Conservation (phyloP, 225 moss, liverwort and hornwort species). For the Bryum argenteum region DNA sequence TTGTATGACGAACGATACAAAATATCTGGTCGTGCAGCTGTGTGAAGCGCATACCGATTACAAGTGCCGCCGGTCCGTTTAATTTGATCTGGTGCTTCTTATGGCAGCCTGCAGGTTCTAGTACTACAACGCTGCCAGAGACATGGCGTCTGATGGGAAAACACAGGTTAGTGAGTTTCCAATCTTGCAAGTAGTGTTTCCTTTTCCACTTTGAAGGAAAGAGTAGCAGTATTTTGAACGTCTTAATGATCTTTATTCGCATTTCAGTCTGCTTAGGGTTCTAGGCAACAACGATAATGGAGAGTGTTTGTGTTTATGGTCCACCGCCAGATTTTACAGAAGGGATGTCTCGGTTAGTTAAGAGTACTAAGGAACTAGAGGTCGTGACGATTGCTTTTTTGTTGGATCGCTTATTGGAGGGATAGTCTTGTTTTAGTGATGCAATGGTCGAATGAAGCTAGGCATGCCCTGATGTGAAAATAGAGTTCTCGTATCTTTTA, state of each 20-base stretch:
- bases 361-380: background rate
- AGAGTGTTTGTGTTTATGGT: background rate
- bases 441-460: background rate
- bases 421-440: background rate
- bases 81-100: background rate
- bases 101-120: background rate
- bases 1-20: too few species aligned
- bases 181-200: background rate
- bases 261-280: constrained; percentile 22
- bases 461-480: background rate
- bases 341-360: background rate
- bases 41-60: background rate
- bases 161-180: constrained; percentile 35
- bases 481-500: background rate
- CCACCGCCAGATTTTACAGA: background rate
- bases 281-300: background rate
- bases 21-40: background rate
- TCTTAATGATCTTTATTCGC: background rate
- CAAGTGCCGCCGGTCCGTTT: too few species aligned
- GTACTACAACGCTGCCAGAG: constrained; percentile 16
- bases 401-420: background rate
- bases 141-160: constrained; percentile 49
- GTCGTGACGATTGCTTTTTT: background rate
- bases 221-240: background rate
- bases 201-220: background rate